phyloP scores from a whole-genome alignment of 192 early-diverging fungal genomes.

The Coemansia sp. region DNA sequence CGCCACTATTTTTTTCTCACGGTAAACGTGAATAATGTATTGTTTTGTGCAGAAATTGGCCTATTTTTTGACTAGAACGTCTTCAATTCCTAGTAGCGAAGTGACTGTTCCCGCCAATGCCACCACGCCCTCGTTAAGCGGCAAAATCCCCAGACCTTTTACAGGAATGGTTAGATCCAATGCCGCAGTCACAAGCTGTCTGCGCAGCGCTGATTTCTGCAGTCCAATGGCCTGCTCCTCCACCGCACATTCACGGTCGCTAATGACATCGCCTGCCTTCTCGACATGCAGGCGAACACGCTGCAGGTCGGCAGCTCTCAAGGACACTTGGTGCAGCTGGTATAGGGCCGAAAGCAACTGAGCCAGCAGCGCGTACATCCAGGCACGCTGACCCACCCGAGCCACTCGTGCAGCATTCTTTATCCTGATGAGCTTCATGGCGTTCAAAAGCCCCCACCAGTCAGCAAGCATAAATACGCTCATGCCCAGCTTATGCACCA shows the following conservation, averaged over 20 bases:
- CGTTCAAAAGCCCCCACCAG: conserved; percentile 31
- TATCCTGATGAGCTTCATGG: conserved; percentile 26
- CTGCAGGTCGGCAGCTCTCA: conserved; percentile 32
- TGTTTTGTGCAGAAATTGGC: not conserved
- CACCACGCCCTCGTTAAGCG: conserved; percentile 54
- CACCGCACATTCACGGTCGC: conserved; percentile 29
- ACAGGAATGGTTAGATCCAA: conserved; percentile 53
- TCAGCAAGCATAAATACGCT: conserved; percentile 47
- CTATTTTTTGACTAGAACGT: conserved; percentile 20
- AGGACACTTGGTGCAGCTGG: conserved; percentile 24
- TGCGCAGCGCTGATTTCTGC: conserved; percentile 14
- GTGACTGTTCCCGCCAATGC: conserved; percentile 55
- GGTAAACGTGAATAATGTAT: not conserved
- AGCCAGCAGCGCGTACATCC: conserved; percentile 39
- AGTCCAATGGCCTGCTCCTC: conserved; percentile 25
- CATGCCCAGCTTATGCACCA: conserved; percentile 46
- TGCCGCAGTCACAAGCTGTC: conserved; percentile 32
- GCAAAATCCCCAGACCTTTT: conserved; percentile 43
- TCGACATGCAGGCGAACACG: conserved; percentile 32
- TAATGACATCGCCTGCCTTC: conserved; percentile 29
- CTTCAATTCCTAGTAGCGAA: conserved; percentile 52
- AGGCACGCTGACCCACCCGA: conserved; percentile 34
- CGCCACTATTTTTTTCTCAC: not conserved
- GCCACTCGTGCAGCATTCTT: conserved; percentile 20
- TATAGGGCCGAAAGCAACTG: conserved; percentile 32